Conservation (phyloP, 2,329 filamentous ascomycete species). For the Botryotinia calthae region DNA sequence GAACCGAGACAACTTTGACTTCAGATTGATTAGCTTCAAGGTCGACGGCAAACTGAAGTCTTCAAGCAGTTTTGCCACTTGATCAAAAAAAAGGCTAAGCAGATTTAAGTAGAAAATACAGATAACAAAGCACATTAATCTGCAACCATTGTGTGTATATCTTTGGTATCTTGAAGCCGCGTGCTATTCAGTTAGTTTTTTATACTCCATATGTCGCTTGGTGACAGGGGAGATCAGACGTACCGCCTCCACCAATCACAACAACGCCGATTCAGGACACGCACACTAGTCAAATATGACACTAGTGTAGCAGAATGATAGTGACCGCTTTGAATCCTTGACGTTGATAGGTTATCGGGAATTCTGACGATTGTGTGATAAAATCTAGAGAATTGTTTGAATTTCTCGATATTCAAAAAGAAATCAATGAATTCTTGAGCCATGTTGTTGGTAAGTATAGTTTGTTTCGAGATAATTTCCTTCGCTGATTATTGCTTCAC, state of each 20-base stretch:
- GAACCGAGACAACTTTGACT: not conserved
- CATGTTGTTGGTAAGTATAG: conserved; percentile 18
- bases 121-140: not conserved
- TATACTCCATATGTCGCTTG: not conserved
- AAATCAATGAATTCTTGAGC: conserved; percentile 19
- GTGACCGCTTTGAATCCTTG: not conserved
- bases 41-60: not conserved
- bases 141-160: not conserved
- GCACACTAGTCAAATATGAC: not conserved
- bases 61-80: not conserved
- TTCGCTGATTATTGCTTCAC: not conserved
- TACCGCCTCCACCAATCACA: conserved; percentile 5
- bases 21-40: not conserved
- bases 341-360: conserved; percentile 6
- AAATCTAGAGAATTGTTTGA: conserved; percentile 16
- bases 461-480: not conserved
- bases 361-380: not conserved
- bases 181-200: not conserved
- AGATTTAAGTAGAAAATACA: not conserved
- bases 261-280: conserved; percentile 13
- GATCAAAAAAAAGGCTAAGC: not conserved
- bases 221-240: not conserved
- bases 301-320: not conserved
- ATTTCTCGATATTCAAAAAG: not conserved
- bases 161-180: not conserved